Evolutionary conservation across 2,329 filamentous ascomycete genomes (phyloP).

Genomic region (Chaetomium sp.): DNA sequence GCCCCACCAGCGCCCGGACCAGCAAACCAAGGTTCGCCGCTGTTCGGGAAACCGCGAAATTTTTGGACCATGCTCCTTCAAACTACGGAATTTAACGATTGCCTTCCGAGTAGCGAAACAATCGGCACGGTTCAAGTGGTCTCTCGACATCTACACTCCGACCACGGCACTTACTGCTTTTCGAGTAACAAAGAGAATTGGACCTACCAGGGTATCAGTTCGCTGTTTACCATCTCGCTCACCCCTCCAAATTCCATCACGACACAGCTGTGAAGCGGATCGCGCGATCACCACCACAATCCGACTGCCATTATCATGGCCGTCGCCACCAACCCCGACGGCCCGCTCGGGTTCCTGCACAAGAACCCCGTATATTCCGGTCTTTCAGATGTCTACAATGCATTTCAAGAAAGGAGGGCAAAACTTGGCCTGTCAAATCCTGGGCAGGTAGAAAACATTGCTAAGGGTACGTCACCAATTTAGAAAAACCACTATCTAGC

Average conservation of each 20-base stretch:
- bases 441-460: constrained; percentile 77
- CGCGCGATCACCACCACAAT: constrained; percentile 2
- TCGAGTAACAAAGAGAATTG: background rate
- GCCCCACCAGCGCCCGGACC: constrained; percentile 17
- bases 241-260: background rate
- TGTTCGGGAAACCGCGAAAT: constrained; percentile 21
- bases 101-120: constrained; percentile 9
- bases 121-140: constrained; percentile 7
- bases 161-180: background rate
- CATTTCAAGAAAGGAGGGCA: constrained; percentile 79
- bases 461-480: constrained; percentile 40
- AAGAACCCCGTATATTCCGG: constrained; percentile 66
- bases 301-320: constrained; percentile 23
- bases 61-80: constrained; percentile 24
- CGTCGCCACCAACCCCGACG: constrained; percentile 44
- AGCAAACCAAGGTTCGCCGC: constrained; percentile 7
- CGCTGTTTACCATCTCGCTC: background rate
- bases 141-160: constrained; percentile 6
- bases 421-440: constrained; percentile 87
- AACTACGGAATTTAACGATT: constrained; percentile 1
- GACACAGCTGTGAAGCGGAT: background rate
- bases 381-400: constrained; percentile 69
- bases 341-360: constrained; percentile 59
- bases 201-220: background rate
- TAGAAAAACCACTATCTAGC: background rate